These are phyloP conservation scores for Rhizopogon sp. DNA, from an alignment of 768 basidiomycete species.

Conservation along the genomic window DNA sequence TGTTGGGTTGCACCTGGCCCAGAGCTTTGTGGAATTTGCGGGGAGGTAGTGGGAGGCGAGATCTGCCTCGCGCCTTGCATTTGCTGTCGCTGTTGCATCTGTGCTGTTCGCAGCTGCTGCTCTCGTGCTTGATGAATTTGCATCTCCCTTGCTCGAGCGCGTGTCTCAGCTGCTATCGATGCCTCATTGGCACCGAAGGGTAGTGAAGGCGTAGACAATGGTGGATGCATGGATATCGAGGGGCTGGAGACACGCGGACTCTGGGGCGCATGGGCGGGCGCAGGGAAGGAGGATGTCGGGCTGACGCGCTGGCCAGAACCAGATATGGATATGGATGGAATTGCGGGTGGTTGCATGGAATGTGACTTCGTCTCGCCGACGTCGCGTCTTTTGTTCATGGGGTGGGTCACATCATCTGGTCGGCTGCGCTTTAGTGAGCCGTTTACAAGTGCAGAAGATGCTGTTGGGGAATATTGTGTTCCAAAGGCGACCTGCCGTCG, in stretches of 20 bases:
- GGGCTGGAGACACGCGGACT: slow-evolving; percentile 30
- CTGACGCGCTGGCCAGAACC: slow-evolving; percentile 13
- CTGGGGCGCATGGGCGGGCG: slow-evolving; percentile 20
- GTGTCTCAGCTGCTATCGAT: slow-evolving; percentile 26
- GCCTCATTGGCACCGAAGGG: slow-evolving; percentile 28
- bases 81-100: slow-evolving; percentile 28
- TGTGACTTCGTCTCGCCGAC: slow-evolving; percentile 55
- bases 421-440: slow-evolving; percentile 58
- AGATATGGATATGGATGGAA: slow-evolving; percentile 24
- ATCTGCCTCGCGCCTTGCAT: slow-evolving; percentile 33
- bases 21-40: slow-evolving; percentile 15
- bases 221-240: slow-evolving; percentile 22
- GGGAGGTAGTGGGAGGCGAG: slow-evolving; percentile 32
- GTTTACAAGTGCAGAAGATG: slow-evolving; percentile 15
- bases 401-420: slow-evolving; percentile 42
- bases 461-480: slow-evolving; percentile 13
- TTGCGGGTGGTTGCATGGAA: slow-evolving; percentile 38
- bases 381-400: slow-evolving; percentile 61
- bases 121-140: slow-evolving; percentile 32
- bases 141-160: slow-evolving; percentile 28
- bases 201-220: slow-evolving; percentile 24
- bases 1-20: slow-evolving; percentile 14
- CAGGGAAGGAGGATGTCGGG: slow-evolving; percentile 16
- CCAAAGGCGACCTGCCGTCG: slow-evolving; percentile 32
- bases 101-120: slow-evolving; percentile 28